Evolutionary conservation across 2,329 filamentous ascomycete species (phyloP).

Genomic region (Ophiostoma tasmaniense): DNA sequence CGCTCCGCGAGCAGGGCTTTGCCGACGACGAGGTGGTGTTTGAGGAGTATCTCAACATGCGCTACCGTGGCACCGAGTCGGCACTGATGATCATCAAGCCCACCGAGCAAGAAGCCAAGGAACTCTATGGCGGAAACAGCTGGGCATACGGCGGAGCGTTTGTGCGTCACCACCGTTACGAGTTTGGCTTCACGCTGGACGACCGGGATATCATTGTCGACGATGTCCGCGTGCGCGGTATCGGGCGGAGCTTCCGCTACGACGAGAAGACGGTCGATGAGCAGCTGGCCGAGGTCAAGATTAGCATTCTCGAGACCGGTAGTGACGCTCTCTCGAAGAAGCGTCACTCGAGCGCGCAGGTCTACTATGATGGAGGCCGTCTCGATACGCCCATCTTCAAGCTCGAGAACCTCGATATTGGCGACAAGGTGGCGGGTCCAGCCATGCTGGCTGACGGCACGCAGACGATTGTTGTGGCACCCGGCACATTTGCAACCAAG

Average conservation of each 20-base stretch:
- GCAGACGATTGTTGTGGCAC: conserved; percentile 86
- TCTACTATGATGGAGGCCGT: conserved; percentile 80
- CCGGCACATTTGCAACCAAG: conserved; percentile 64
- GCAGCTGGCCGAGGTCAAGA: conserved; percentile 63
- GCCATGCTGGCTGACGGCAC: conserved; percentile 81
- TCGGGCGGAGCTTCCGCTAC: conserved; percentile 78
- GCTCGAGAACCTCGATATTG: conserved; percentile 62
- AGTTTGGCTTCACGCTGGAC: conserved; percentile 81
- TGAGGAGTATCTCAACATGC: conserved; percentile 90
- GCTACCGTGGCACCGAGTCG: conserved; percentile 84
- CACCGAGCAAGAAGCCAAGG: conserved; percentile 49
- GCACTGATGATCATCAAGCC: conserved; percentile 84
- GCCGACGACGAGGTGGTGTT: conserved; percentile 64
- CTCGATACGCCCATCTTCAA: conserved; percentile 74
- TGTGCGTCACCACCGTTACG: conserved; percentile 77
- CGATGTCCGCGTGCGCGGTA: conserved; percentile 66
- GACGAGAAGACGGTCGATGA: conserved; percentile 75
- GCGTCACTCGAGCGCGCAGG: conserved; percentile 55
- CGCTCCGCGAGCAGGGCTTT: conserved; percentile 72
- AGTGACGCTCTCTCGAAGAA: conserved; percentile 32
- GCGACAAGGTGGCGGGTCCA: conserved; percentile 67
- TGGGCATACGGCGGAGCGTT: conserved; percentile 85
- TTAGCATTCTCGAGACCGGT: conserved; percentile 45
- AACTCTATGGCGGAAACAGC: conserved; percentile 53
- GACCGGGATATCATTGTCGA: conserved; percentile 74